phyloP scores from a whole-genome alignment of 176 grass and related monocot species.

The Oryza nivara region DNA sequence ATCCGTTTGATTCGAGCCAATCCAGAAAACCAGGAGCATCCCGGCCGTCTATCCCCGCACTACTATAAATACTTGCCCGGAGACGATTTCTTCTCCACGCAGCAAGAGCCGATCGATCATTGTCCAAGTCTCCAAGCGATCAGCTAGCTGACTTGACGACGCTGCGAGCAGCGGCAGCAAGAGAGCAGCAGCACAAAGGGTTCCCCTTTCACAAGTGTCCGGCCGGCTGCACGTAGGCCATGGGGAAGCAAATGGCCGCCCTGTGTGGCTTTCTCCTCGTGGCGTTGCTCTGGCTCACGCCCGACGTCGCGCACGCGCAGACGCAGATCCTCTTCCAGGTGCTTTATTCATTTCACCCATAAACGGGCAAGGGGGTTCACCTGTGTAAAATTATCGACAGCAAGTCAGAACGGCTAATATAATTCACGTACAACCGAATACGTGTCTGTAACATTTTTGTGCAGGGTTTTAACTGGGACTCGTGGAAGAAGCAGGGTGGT shows the following conservation, averaged over 20 bases:
- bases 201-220: neutral
- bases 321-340: constrained; percentile 54
- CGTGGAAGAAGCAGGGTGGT: constrained; percentile 62
- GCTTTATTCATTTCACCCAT: neutral
- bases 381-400: neutral
- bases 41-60: neutral
- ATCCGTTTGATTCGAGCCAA: constrained; percentile 24
- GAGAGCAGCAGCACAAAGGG: neutral
- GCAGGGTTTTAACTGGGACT: constrained; percentile 56
- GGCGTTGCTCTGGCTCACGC: neutral
- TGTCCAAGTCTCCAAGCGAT: neutral
- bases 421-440: too few species aligned
- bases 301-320: constrained; percentile 18
- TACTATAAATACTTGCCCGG: constrained; percentile 29
- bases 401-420: neutral
- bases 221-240: neutral
- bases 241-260: constrained; percentile 16
- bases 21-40: neutral
- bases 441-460: neutral
- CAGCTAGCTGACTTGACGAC: neutral
- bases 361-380: too few species aligned
- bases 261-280: constrained; percentile 13
- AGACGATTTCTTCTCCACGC: neutral
- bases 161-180: neutral
- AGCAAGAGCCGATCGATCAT: neutral